Evolutionary conservation across 306 rosid genomes (phyloP), one percentile per base, ranked within the genome.

Genomic region (Cicer arietinum): DNA sequence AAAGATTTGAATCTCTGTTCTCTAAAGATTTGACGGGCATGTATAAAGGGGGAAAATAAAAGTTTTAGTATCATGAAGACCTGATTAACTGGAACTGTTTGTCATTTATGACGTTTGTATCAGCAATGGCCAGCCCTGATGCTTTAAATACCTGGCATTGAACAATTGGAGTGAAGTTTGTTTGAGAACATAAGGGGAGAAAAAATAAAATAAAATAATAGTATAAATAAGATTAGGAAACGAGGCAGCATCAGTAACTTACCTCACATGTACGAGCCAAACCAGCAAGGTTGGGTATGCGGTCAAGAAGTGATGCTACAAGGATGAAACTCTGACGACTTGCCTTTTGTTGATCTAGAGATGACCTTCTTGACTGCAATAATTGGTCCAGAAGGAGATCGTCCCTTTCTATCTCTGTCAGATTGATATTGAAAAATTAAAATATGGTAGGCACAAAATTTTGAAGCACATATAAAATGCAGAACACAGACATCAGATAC

Each of bases 181-280:
- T 63, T 58, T 3, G 50, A 64, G 54, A 77, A 39, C n/a, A 51
- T 22, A 64, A 48, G 46, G 58, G 16, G 10, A 14, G 51, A 71
- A 17, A 68, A 1, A 35, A 25, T 51, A 25, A 51, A 52, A 18
- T 11, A 46, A 40, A 12, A 20, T 3, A 14, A 60, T 20, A 56
- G 35, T 67, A 78, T 7, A 64, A n/a, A 76, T 45, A 58, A 59
- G 20, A 48, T 67, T 44, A 39, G 10, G 39, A 74, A 74, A 63
- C 18, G 71, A n/a, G 42, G 65, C 5, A 71, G 51, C 73, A 47
- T 60, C 59, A 47, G 84, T 8, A 52, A 78, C 85, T 69, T 57
- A 94, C 98, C 93, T 90, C 98, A 67, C 98, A 94, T 47, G 98
- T 90, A 64, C 98, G 91, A 50, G 97, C 94, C 86, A 94, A 83